A percentile compares a stretch with the other conserved stretches of the same genome.
phyloP scores from a whole-genome alignment of 805 yeast species.

The Kodamaea kakaduensis region DNA sequence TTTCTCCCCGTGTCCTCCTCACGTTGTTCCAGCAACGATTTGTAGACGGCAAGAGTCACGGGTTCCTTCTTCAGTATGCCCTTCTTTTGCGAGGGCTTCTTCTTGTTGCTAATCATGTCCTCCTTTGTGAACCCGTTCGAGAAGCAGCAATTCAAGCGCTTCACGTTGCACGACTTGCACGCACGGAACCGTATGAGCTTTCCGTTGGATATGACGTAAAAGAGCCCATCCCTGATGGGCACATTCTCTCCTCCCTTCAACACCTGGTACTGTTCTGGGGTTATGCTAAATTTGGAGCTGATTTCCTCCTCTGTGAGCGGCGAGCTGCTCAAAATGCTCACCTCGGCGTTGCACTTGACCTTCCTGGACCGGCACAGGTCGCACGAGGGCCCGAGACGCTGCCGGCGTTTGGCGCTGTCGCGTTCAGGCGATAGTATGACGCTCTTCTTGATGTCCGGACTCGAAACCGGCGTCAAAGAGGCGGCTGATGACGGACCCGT shows the following conservation, averaged over 20 bases:
- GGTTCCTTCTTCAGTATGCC: constrained; percentile 5
- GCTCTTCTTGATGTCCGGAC: constrained; percentile 8
- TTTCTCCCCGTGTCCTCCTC: constrained; percentile 22
- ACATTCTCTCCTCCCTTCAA: constrained; percentile 16
- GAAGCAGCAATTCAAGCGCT: constrained; percentile 47
- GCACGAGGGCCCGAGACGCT: constrained; percentile 72
- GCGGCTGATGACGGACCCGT: constrained; percentile 1
- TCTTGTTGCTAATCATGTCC: constrained; percentile 43
- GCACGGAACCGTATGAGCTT: constrained; percentile 48
- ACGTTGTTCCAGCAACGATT: constrained; percentile 11
- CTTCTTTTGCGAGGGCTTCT: constrained; percentile 15
- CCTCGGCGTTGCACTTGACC: constrained; percentile 70
- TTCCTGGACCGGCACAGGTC: constrained; percentile 66
- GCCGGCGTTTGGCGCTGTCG: constrained; percentile 43
- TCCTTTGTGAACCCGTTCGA: constrained; percentile 65
- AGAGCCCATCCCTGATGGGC: constrained; percentile 12
- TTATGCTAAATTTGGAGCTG: constrained; percentile 6
- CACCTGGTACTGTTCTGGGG: constrained; percentile 11
- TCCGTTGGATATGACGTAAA: constrained; percentile 20
- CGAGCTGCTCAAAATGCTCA: constrained; percentile 34
- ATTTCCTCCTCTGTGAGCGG: constrained; percentile 7
- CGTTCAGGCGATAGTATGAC: constrained; percentile 2
- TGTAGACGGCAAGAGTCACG: constrained; percentile 9
- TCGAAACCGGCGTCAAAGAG: constrained; percentile 7
- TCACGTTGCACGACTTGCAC: constrained; percentile 52